Percentiles rank a stretch among this genome's conserved stretches.
Evolutionary conservation across 768 basidiomycete species (phyloP).

Genomic region (Rhodotorula babjevae): DNA sequence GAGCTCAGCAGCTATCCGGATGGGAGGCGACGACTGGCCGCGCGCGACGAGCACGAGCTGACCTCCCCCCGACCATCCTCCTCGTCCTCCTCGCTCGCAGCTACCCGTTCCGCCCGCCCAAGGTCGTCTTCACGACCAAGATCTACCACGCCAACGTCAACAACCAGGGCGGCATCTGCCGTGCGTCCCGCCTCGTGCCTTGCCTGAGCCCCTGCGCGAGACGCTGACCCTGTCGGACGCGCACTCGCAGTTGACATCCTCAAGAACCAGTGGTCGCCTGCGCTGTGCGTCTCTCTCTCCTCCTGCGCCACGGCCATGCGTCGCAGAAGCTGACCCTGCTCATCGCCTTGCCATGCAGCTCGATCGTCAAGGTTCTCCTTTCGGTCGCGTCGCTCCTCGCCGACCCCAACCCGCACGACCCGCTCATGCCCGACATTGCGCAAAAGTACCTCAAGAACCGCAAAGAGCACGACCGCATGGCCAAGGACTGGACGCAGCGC

Average conservation of each 20-base stretch:
- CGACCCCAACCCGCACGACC: slow-evolving; percentile 40
- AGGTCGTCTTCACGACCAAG: slow-evolving; percentile 35
- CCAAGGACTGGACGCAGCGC: slow-evolving; percentile 31
- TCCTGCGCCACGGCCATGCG: too few relatives aligned
- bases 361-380: slow-evolving; percentile 36
- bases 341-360: background rate
- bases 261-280: slow-evolving; percentile 35
- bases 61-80: too few relatives aligned
- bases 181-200: background rate
- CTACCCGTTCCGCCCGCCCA: slow-evolving; percentile 22
- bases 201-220: background rate
- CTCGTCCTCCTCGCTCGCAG: too few relatives aligned
- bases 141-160: slow-evolving; percentile 40
- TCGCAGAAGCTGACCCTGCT: too few relatives aligned
- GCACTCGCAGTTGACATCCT: slow-evolving; percentile 28
- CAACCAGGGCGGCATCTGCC: slow-evolving; percentile 37
- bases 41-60: too few relatives aligned
- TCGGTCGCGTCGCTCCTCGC: slow-evolving; percentile 36
- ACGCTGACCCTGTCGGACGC: background rate
- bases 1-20: too few relatives aligned
- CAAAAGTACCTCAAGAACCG: slow-evolving; percentile 32
- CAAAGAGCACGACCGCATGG: slow-evolving; percentile 32
- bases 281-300: slow-evolving; percentile 1
- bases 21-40: too few relatives aligned
- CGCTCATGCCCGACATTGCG: slow-evolving; percentile 38